These are phyloP conservation scores for Euphrasia arctica DNA, from an alignment of 305 asterid species.

Conservation along the genomic window DNA sequence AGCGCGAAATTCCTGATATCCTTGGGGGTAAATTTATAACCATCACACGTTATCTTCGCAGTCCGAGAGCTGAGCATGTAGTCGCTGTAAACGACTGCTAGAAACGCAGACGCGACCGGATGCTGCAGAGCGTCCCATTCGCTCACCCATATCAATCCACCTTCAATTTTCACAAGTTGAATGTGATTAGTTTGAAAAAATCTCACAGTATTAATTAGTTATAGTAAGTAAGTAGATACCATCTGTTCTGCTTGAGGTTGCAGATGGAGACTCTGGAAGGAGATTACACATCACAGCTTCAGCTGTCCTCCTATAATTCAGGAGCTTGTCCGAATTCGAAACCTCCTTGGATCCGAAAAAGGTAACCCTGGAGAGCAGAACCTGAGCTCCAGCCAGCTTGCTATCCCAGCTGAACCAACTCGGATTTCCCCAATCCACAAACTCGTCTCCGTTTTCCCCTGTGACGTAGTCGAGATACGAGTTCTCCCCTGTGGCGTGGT, in stretches of 20 bases:
- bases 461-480: conserved; percentile 56
- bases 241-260: conserved; percentile 67
- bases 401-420: conserved; percentile 95
- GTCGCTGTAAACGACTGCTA: conserved; percentile 72
- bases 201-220: no score
- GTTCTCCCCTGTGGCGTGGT: conserved; percentile 67
- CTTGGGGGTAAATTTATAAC: conserved; percentile 41
- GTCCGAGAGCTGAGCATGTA: conserved; percentile 77
- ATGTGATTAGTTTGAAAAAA: background rate
- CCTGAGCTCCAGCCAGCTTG: conserved; percentile 81
- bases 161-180: conserved; percentile 36
- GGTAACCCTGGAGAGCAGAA: conserved; percentile 66
- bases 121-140: conserved; percentile 93
- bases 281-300: conserved; percentile 85
- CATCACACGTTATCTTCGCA: conserved; percentile 49
- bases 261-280: conserved; percentile 67
- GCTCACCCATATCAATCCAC: conserved; percentile 77
- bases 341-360: conserved; percentile 54
- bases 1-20: conserved; percentile 68
- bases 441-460: conserved; percentile 51
- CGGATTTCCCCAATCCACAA: conserved; percentile 68
- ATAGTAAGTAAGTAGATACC: conserved; percentile 23
- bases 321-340: conserved; percentile 37
- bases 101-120: conserved; percentile 80
- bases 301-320: conserved; percentile 59